These are phyloP conservation scores for Rhexocercosporidium sp. DNA, from an alignment of 2,329 filamentous ascomycete genomes.

Conservation along the genomic window DNA sequence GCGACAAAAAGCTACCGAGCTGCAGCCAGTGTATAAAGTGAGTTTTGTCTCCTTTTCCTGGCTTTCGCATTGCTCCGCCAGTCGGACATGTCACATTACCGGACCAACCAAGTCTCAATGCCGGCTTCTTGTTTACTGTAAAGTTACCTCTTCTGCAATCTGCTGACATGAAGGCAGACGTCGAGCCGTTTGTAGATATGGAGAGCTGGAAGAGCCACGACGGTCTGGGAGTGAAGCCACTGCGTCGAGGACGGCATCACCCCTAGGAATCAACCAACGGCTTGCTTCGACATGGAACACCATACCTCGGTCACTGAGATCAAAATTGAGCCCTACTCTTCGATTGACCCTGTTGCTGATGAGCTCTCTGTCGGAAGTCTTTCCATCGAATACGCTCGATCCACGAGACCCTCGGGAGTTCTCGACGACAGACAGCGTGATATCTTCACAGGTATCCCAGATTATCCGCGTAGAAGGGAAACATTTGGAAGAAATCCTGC, in stretches of 20 bases:
- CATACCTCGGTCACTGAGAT: conserved; percentile 22
- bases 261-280: conserved; percentile 4
- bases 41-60: conserved; percentile 7
- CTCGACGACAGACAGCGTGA: conserved; percentile 21
- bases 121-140: not conserved
- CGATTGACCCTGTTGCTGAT: conserved; percentile 29
- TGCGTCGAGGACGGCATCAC: conserved; percentile 9
- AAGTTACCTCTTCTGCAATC: not conserved
- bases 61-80: not conserved
- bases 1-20: conserved; percentile 33
- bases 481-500: conserved; percentile 27
- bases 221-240: conserved; percentile 24
- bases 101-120: not conserved
- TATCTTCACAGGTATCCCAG: conserved; percentile 28
- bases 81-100: not conserved
- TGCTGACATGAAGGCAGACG: conserved; percentile 22
- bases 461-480: conserved; percentile 29
- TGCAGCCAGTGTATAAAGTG: conserved; percentile 35
- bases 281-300: conserved; percentile 25
- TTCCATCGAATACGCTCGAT: conserved; percentile 19
- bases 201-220: conserved; percentile 22
- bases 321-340: conserved; percentile 24
- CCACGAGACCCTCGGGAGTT: conserved; percentile 6
- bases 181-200: conserved; percentile 30
- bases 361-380: conserved; percentile 31